Base-by-base conservation (phyloP, 495 filamentous ascomycete genomes). In the Aspergillus sclerotioniger region DNA sequence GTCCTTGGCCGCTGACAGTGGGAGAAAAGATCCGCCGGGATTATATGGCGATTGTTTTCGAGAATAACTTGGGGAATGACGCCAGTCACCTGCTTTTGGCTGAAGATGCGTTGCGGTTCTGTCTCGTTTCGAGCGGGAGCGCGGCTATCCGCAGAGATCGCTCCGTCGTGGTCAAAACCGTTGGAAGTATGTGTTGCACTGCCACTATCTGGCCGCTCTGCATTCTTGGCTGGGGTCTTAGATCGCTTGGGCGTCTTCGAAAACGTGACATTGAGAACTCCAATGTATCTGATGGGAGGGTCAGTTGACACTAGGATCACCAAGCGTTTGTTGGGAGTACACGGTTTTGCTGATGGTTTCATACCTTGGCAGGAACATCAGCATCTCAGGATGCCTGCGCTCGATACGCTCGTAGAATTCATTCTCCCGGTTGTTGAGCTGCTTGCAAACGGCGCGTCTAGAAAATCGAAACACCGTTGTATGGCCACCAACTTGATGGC, bases 391-490 rank as follows among this genome's bases (percentile, higher is more conserved):
- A 71, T 98, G 93, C 54, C 88, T 82, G 59, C 81, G 82, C 76
- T 98, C 94, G 61, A 98, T 87, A 53, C 87, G 94, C 71, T 98
- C 94, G 69, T 98, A 98, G 66, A 98, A 98, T 72, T 96, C 90
- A 74, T 98, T 98, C 66, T 98, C 94, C 63, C 91, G 79, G 66
- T 96, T 98, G 71, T 94, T 98, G 60, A 98, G 82, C 75, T 96
- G 91, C 71, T 98, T 98, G 80, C 95, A 98, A 16, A 98, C 93
- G 53, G 94, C 94, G 60, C 91, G 85, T 46, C 89, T 84, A 19
- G 94, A 98, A 63, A 98, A 98, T 28, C 94, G 88, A 77, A 96
- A 98, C 20, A 98, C 84, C 0, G 92, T 97, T 1, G 90, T 96
- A 73, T 98, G 94, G 1, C 94, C 94, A 17, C 94, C 94, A 54